phyloP scores from a whole-genome alignment of 768 basidiomycete genomes.

The Suillus discolor region DNA sequence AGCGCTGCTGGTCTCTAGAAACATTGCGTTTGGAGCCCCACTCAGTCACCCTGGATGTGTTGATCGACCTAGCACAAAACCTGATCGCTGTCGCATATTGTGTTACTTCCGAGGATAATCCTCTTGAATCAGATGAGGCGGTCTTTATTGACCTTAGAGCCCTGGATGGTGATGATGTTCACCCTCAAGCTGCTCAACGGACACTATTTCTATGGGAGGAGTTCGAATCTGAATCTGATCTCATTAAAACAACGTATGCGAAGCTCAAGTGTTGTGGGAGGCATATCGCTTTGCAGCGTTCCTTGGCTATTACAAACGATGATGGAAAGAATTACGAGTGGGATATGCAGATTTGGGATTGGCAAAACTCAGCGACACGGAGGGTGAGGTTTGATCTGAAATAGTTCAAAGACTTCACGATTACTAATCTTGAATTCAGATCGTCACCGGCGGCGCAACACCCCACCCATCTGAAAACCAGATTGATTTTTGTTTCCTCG shows the following conservation, averaged over 20 bases:
- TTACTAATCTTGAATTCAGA: no score
- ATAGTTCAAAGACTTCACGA: no score
- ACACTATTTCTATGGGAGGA: background rate
- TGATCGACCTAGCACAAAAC: background rate
- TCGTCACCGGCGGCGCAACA: no score
- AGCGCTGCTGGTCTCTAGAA: background rate
- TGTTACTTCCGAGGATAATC: no score
- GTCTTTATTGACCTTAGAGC: background rate
- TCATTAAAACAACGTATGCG: background rate
- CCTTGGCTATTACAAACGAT: background rate
- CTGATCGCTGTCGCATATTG: background rate
- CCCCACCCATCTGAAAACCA: no score
- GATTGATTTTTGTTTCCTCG: no score
- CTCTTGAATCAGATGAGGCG: background rate
- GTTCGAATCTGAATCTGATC: no score
- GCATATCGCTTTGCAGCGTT: background rate
- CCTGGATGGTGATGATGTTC: background rate
- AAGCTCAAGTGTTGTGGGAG: background rate
- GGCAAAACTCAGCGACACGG: background rate
- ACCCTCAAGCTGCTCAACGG: background rate
- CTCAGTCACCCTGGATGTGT: background rate
- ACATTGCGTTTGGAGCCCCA: background rate
- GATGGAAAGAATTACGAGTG: no score
- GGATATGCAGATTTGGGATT: background rate
- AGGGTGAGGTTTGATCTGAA: background rate